These are phyloP conservation scores for Colletotrichum neosansevieriae DNA, from an alignment of 2,329 filamentous ascomycete species.

Conservation along the genomic window DNA sequence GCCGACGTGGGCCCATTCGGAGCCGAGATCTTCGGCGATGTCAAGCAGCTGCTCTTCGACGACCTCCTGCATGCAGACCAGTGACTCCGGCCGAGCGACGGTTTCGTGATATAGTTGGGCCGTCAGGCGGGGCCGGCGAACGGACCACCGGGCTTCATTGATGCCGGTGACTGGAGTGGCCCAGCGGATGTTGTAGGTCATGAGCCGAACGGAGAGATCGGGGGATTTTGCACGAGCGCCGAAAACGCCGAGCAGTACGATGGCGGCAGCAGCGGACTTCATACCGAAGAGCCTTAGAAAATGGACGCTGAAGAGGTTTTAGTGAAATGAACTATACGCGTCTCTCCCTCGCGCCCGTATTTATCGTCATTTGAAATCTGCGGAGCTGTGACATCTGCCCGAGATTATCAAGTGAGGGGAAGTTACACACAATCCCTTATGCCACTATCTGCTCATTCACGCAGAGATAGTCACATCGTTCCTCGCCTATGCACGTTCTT, in stretches of 20 bases:
- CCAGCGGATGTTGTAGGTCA: constrained; percentile 64
- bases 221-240: constrained; percentile 1
- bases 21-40: constrained; percentile 54
- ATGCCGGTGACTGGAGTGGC: constrained; percentile 53
- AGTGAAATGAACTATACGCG: not conserved
- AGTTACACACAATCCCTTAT: not conserved
- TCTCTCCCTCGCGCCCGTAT: not conserved
- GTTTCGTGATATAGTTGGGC: constrained; percentile 54
- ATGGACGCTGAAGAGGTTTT: not conserved
- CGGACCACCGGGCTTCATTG: constrained; percentile 57
- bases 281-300: not conserved
- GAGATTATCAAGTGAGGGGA: constrained; percentile 2
- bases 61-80: constrained; percentile 64
- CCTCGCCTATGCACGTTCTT: not conserved
- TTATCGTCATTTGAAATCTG: not conserved
- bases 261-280: not conserved
- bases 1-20: constrained; percentile 64
- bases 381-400: not conserved
- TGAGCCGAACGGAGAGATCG: constrained; percentile 50
- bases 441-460: not conserved
- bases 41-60: constrained; percentile 58
- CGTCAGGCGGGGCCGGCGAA: constrained; percentile 51
- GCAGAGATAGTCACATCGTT: constrained; percentile 6
- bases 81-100: constrained; percentile 45
- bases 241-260: constrained; percentile 4